Conservation (phyloP, 163 green algal species). For the Scenedesmus sp. region DNA sequence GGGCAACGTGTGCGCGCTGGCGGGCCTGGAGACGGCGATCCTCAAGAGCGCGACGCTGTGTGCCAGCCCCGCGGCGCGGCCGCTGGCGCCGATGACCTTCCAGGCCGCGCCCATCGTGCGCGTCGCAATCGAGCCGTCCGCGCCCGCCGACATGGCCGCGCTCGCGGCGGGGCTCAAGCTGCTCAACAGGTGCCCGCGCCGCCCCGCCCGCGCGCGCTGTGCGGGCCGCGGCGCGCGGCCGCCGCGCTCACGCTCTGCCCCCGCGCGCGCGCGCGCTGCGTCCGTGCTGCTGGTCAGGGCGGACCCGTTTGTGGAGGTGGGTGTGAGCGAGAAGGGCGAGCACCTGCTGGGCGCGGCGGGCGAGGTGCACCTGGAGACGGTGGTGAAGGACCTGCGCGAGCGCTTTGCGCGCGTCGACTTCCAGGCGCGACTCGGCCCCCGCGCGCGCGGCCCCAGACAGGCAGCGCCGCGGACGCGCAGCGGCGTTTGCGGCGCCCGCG, state of each 20-base stretch:
- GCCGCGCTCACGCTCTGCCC: neutral
- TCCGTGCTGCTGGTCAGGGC: slow-evolving; percentile 50
- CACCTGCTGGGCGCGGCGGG: slow-evolving; percentile 89
- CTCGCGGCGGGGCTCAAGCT: slow-evolving; percentile 88
- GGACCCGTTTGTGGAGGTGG: slow-evolving; percentile 92
- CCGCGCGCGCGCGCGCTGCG: neutral
- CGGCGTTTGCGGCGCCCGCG: neutral
- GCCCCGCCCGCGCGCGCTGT: neutral
- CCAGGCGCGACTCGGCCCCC: slow-evolving; percentile 46
- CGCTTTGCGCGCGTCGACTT: slow-evolving; percentile 91
- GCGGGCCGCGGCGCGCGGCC: neutral
- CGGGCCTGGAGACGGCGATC: slow-evolving; percentile 81
- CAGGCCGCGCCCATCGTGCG: slow-evolving; percentile 92
- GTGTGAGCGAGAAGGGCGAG: slow-evolving; percentile 85
- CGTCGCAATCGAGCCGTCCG: slow-evolving; percentile 90
- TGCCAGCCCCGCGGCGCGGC: slow-evolving; percentile 64
- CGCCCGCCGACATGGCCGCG: slow-evolving; percentile 77
- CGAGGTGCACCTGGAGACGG: slow-evolving; percentile 97
- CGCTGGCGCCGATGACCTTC: slow-evolving; percentile 88
- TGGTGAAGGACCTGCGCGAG: slow-evolving; percentile 93
- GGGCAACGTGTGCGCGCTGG: slow-evolving; percentile 89
- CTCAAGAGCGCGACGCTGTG: slow-evolving; percentile 94
- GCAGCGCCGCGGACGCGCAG: too few relatives aligned
- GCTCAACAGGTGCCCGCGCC: slow-evolving; percentile 74
- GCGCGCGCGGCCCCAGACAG: too few relatives aligned